These are phyloP conservation scores for Phytophthora multivora DNA, from an alignment of 352 stramenopile species.

Conservation along the genomic window DNA sequence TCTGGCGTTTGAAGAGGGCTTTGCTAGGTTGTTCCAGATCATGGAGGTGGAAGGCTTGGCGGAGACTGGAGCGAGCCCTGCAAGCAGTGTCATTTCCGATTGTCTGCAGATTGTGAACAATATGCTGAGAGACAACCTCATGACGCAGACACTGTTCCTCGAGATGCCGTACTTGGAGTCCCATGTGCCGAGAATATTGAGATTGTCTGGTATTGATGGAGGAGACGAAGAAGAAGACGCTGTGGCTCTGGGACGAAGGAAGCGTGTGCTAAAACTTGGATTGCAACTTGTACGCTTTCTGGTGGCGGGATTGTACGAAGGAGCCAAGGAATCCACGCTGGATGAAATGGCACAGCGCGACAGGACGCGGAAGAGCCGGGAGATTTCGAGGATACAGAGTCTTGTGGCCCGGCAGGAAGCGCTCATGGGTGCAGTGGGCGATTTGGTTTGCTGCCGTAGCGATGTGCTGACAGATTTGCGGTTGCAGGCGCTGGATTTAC, in stretches of 20 bases:
- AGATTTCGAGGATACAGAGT: conserved; percentile 63
- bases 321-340: conserved; percentile 39
- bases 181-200: conserved; percentile 56
- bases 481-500: conserved; percentile 66
- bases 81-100: conserved; percentile 64
- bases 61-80: conserved; percentile 28
- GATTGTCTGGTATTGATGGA: conserved; percentile 30
- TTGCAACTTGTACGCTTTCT: conserved; percentile 76
- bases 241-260: conserved; percentile 39
- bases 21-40: conserved; percentile 75
- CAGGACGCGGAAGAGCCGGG: conserved; percentile 44
- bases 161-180: conserved; percentile 63
- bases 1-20: conserved; percentile 82
- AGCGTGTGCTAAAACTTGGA: conserved; percentile 61
- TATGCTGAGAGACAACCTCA: conserved; percentile 78
- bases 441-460: conserved; percentile 60
- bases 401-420: conserved; percentile 58
- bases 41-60: conserved; percentile 69
- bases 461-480: conserved; percentile 59
- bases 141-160: conserved; percentile 77
- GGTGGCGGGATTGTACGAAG: conserved; percentile 63
- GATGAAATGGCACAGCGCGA: conserved; percentile 66
- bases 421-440: conserved; percentile 64
- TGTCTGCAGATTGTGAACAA: conserved; percentile 84
- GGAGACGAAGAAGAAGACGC: conserved; percentile 22